Base-by-base conservation (phyloP, 371 early-diverging fungal species). In the Circinella umbellata region DNA sequence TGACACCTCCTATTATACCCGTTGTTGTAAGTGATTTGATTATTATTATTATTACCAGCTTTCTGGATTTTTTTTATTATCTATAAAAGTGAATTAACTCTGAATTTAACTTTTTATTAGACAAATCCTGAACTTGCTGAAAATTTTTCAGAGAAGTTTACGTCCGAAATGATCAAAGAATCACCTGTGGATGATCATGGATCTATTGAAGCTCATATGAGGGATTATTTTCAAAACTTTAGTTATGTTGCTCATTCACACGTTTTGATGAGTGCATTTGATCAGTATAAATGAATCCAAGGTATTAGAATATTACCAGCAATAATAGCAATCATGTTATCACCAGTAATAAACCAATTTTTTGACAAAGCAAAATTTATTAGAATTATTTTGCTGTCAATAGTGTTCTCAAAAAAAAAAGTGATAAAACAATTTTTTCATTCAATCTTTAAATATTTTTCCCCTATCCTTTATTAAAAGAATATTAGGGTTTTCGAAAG, bases 1-100 rank as follows among this genome's bases (percentile, higher is more conserved):
- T 89, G 61, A 74, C 78, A 10, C 96, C 96, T 51, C 92, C 93
- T 5, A 93, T 94, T 73, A 77, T 85, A 14, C 95, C 95, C 18
- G 76, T 88, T 63, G 81, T 95, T 64, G 89, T 88, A 84, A 72
- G 79, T 57, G 27, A 27, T 27, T 27, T 27, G 0, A 6, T 13
- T 4, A 62, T n/a, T 6, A 11, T 17, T 38, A 35, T 60, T 35
- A 60, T 14, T 27, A n/a, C 14, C 34, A 36, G 14, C n/a, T 20
- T 5, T 35, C 15, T 42, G 38, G 42, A 67, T 54, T 1, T n/a
- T n/a, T n/a, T 20, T 20, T 11, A 8, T n/a, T 2, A n/a, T 1
- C 4, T 10, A n/a, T 14, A 15, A 15, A 15, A 7, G 18, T n/a
- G n/a, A 8, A n/a, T n/a, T 54, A 20, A 54, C 3, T 4, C 51